Evolutionary conservation across 2,329 filamentous ascomycete genomes (phyloP).

Genomic region (Trichophyton simii): DNA sequence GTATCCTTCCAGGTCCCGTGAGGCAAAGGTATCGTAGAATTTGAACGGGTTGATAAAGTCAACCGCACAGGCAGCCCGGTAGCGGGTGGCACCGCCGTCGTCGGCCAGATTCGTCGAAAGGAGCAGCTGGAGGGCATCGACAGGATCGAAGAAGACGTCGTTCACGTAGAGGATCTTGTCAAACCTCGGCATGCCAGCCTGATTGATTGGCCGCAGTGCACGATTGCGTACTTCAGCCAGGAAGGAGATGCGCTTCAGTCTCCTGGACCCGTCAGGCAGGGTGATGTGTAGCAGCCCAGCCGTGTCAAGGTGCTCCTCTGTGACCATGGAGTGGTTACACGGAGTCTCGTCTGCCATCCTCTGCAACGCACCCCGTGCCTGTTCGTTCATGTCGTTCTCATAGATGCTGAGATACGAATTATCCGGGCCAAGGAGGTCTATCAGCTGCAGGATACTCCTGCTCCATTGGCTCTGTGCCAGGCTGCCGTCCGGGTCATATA

Average conservation of each 20-base stretch:
- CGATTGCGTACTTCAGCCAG: conserved; percentile 61
- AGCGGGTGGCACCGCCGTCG: conserved; percentile 45
- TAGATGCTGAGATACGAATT: conserved; percentile 63
- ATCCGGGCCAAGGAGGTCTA: conserved; percentile 52
- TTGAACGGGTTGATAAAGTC: conserved; percentile 63
- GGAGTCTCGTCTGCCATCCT: conserved; percentile 40
- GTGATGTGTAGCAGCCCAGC: conserved; percentile 46
- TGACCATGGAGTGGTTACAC: conserved; percentile 44
- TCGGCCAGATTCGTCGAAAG: conserved; percentile 46
- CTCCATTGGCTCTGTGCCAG: conserved; percentile 55
- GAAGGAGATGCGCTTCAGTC: conserved; percentile 62
- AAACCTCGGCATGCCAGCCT: conserved; percentile 31
- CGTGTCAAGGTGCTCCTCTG: conserved; percentile 47
- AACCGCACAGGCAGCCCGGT: conserved; percentile 60
- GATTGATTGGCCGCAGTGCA: conserved; percentile 51
- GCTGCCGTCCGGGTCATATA: conserved; percentile 51
- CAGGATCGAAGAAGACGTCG: conserved; percentile 51
- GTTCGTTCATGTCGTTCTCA: conserved; percentile 54
- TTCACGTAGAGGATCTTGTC: conserved; percentile 52
- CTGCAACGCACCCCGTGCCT: conserved; percentile 43
- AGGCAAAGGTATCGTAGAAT: conserved; percentile 67
- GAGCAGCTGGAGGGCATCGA: conserved; percentile 48
- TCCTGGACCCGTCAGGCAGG: conserved; percentile 48
- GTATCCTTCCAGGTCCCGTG: conserved; percentile 56
- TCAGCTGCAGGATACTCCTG: conserved; percentile 45